A percentile compares a stretch with the other conserved stretches of the same genome.
Conservation (phyloP, 1,284 basidiomycete genomes). For the Ustilago xerochloae region DNA sequence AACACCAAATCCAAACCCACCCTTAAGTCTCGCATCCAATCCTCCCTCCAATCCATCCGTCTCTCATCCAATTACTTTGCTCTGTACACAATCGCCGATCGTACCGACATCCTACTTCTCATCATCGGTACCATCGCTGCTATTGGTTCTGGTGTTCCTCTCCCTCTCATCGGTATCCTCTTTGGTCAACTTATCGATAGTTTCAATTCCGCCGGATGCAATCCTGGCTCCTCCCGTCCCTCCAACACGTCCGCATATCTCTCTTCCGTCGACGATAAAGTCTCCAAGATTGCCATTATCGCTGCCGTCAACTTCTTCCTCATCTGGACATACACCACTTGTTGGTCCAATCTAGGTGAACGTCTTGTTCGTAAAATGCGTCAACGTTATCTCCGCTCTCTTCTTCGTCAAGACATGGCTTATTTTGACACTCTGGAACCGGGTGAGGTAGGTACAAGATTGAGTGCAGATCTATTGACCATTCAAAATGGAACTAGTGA, state of each 20-base stretch:
- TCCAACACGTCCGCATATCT: conserved; percentile 40
- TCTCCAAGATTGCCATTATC: conserved; percentile 53
- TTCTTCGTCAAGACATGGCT: conserved; percentile 70
- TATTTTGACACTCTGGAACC: conserved; percentile 60
- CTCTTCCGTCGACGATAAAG: conserved; percentile 51
- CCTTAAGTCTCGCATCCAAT: conserved; percentile 10
- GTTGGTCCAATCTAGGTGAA: conserved; percentile 60
- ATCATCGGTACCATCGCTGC: conserved; percentile 51
- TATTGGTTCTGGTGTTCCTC: conserved; percentile 57
- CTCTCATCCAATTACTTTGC: conserved; percentile 52
- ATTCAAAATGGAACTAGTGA: conserved; percentile 62
- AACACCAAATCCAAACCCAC: background rate
- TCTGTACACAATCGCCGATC: conserved; percentile 36
- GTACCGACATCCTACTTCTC: conserved; percentile 41
- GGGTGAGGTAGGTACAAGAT: conserved; percentile 53
- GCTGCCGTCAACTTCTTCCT: conserved; percentile 62
- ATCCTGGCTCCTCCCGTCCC: conserved; percentile 8
- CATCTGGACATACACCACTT: conserved; percentile 61
- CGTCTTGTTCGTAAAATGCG: conserved; percentile 62
- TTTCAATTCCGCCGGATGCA: conserved; percentile 55
- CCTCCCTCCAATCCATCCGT: conserved; percentile 15
- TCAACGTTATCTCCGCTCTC: conserved; percentile 69
- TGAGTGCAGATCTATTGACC: conserved; percentile 52
- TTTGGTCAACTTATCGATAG: conserved; percentile 61
- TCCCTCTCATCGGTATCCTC: conserved; percentile 59